A percentile compares a stretch with the other conserved stretches of the same genome.
Conservation (phyloP, 768 basidiomycete species). For the Clathrus columnatus region DNA sequence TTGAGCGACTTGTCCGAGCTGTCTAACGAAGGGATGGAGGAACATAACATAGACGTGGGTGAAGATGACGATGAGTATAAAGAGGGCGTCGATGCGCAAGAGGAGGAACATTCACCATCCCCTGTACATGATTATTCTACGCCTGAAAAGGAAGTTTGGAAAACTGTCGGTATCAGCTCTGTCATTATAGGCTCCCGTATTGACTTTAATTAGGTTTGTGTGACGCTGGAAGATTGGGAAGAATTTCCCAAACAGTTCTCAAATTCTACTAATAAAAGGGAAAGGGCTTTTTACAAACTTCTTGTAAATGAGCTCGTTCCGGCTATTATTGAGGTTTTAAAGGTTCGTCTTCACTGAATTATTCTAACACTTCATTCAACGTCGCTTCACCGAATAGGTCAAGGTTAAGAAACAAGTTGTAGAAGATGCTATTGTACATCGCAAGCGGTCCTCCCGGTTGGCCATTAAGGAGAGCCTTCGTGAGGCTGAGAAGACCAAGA, state of each 20-base stretch:
- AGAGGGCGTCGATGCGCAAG: slow-evolving; percentile 14
- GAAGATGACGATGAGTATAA: slow-evolving; percentile 12
- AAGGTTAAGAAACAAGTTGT: slow-evolving; percentile 46
- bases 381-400: slow-evolving; percentile 39
- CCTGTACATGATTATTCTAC: slow-evolving; percentile 50
- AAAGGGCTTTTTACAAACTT: slow-evolving; percentile 68
- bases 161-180: slow-evolving; percentile 51
- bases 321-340: slow-evolving; percentile 54
- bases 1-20: slow-evolving; percentile 5
- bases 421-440: slow-evolving; percentile 70
- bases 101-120: slow-evolving; percentile 22
- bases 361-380: slow-evolving; percentile 2
- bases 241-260: slow-evolving; percentile 66
- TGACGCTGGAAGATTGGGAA: slow-evolving; percentile 81
- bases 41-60: slow-evolving; percentile 15
- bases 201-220: slow-evolving; percentile 54
- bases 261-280: slow-evolving; percentile 67
- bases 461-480: slow-evolving; percentile 73
- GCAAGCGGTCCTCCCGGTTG: slow-evolving; percentile 88
- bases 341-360: slow-evolving; percentile 32
- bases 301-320: slow-evolving; percentile 63
- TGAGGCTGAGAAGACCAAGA: slow-evolving; percentile 57
- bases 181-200: background rate
- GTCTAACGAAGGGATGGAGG: slow-evolving; percentile 18
- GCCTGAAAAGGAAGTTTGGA: slow-evolving; percentile 42